Evolutionary conservation across 1,139 yeast genomes (phyloP).

Genomic region (Hyphopichia buzzinii): DNA sequence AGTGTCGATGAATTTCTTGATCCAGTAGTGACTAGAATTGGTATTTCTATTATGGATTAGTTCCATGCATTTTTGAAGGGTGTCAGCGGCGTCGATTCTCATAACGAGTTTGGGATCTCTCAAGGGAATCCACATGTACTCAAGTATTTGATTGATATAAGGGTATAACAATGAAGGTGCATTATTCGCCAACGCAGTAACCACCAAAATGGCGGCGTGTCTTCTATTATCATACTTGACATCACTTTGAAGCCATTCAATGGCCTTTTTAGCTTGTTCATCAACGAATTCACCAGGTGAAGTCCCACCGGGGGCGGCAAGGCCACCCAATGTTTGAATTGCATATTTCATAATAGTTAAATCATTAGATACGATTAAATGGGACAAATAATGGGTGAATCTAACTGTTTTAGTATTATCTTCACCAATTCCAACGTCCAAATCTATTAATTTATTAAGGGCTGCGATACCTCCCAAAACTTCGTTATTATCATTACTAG

Average conservation of each 20-base stretch:
- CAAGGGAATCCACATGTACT: conserved; percentile 83
- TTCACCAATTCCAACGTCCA: conserved; percentile 69
- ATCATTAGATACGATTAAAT: conserved; percentile 79
- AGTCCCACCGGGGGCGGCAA: conserved; percentile 88
- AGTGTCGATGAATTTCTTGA: conserved; percentile 65
- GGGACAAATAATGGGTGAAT: conserved; percentile 81
- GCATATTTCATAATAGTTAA: conserved; percentile 83
- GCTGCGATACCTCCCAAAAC: conserved; percentile 91
- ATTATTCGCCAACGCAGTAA: conserved; percentile 80
- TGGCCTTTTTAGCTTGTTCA: conserved; percentile 82
- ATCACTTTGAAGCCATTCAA: conserved; percentile 83
- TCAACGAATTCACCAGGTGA: conserved; percentile 91
- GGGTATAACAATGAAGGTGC: conserved; percentile 83
- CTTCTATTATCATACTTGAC: conserved; percentile 76
- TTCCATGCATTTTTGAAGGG: conserved; percentile 72
- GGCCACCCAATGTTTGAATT: conserved; percentile 78
- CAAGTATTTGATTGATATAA: conserved; percentile 75
- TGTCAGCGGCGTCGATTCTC: conserved; percentile 80
- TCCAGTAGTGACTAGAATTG: conserved; percentile 72
- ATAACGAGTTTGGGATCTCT: conserved; percentile 74
- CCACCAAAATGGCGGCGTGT: conserved; percentile 86
- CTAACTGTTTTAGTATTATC: conserved; percentile 88
- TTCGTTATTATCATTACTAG: conserved; percentile 67
- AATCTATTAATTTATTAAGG: conserved; percentile 80
- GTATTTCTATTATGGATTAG: conserved; percentile 79